phyloP scores from a whole-genome alignment of 345 rosid genomes.

The Citropsis articulata region DNA sequence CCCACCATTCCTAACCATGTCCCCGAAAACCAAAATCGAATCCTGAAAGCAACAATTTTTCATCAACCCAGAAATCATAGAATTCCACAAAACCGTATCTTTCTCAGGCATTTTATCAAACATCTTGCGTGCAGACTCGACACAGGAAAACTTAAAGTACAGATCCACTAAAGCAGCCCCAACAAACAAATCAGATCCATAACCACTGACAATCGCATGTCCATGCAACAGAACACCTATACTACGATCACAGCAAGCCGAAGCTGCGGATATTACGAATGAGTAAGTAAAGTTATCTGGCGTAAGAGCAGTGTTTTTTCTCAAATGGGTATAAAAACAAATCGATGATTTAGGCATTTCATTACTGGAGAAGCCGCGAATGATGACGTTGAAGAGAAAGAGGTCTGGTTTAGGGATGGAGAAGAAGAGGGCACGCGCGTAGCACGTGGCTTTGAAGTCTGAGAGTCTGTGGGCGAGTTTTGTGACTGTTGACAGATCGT shows the following conservation, averaged over 20 bases:
- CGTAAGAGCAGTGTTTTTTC: constrained; percentile 33
- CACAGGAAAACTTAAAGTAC: constrained; percentile 45
- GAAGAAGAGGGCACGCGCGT: constrained; percentile 53
- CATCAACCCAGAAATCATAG: constrained; percentile 59
- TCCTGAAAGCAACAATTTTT: constrained; percentile 49
- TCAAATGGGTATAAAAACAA: constrained; percentile 43
- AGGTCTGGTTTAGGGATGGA: constrained; percentile 58
- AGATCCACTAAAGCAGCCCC: constrained; percentile 60
- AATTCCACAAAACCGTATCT: constrained; percentile 67
- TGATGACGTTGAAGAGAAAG: constrained; percentile 71
- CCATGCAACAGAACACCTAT: constrained; percentile 50
- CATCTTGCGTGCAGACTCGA: constrained; percentile 42
- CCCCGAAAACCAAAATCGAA: constrained; percentile 42
- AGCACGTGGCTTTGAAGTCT: constrained; percentile 45
- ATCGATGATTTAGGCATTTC: constrained; percentile 42
- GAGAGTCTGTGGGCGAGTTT: constrained; percentile 70
- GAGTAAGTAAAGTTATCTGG: constrained; percentile 64
- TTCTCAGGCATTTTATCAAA: constrained; percentile 57
- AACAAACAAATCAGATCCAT: constrained; percentile 48
- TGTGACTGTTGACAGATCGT: constrained; percentile 55
- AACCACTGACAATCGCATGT: constrained; percentile 53
- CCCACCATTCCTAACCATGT: constrained; percentile 39
- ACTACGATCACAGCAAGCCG: constrained; percentile 31
- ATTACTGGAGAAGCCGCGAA: constrained; percentile 51
- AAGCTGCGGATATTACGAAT: constrained; percentile 51